Conservation (phyloP, 1,284 basidiomycete species). For the Puccinia polysora region DNA sequence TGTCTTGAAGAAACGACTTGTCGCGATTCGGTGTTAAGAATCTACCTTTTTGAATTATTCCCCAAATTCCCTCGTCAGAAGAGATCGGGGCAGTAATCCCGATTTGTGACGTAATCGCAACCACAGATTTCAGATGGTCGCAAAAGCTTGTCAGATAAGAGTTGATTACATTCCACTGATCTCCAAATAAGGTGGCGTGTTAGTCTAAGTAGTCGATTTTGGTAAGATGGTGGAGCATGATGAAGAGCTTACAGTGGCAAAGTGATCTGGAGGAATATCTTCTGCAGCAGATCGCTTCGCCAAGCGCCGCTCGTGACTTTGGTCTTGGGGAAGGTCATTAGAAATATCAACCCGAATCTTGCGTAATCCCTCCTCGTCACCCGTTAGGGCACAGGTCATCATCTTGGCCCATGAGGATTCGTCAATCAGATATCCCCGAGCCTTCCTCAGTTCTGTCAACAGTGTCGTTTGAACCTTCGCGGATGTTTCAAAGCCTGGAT, state of each 20-base stretch:
- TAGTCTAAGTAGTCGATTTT: neutral
- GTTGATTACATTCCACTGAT: slow-evolving; percentile 33
- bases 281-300: slow-evolving; percentile 13
- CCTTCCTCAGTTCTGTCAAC: neutral
- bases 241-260: slow-evolving; percentile 33
- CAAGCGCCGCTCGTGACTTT: slow-evolving; percentile 7
- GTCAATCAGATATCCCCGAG: neutral
- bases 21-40: slow-evolving; percentile 22
- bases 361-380: neutral
- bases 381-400: neutral
- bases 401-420: neutral
- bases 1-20: slow-evolving; percentile 18
- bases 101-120: slow-evolving; percentile 24
- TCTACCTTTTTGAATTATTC: slow-evolving; percentile 15
- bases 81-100: slow-evolving; percentile 29
- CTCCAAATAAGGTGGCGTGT: neutral
- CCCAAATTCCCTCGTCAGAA: slow-evolving; percentile 35
- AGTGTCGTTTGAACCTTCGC: neutral
- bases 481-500: neutral
- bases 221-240: too few relatives aligned
- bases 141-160: slow-evolving; percentile 32
- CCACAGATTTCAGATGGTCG: slow-evolving; percentile 26
- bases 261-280: slow-evolving; percentile 23
- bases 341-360: neutral
- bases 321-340: neutral